Percentiles rank a stretch among this genome's conserved stretches.
These are phyloP conservation scores for Cynanchum wilfordii DNA, from an alignment of 257 asterid genomes.

Conservation along the genomic window DNA sequence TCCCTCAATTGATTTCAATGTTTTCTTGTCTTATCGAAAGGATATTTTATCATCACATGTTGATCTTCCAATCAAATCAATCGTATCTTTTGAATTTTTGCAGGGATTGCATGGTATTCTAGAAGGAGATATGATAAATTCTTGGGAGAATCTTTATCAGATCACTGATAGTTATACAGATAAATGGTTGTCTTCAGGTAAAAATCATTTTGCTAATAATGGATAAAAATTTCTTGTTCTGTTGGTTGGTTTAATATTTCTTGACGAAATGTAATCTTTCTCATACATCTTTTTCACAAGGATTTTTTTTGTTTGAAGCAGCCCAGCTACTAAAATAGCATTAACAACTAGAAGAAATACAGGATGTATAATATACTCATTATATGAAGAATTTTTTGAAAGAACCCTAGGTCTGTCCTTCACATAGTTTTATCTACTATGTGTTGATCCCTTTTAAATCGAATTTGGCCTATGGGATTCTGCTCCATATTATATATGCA, in stretches of 20 bases:
- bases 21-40: neutral
- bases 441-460: neutral
- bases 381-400: no score
- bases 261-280: neutral
- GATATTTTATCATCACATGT: neutral
- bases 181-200: constrained; percentile 90
- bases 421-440: neutral
- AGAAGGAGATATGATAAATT: constrained; percentile 45
- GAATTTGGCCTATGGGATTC: neutral
- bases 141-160: constrained; percentile 65
- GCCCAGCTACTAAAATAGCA: neutral
- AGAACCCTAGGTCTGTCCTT: neutral
- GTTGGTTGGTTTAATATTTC: neutral
- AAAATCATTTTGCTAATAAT: constrained; percentile 13
- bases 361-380: neutral
- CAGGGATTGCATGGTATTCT: constrained; percentile 70
- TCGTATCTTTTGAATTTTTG: constrained; percentile 16
- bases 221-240: neutral
- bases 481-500: neutral
- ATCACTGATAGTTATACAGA: constrained; percentile 78
- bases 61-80: neutral
- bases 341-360: neutral
- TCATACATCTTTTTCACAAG: neutral
- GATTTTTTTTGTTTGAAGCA: neutral
- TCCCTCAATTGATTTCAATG: neutral